Evolutionary conservation across 106 monocot species (phyloP), one percentile per base, ranked within the genome.

Genomic region (Phalaenopsis aphrodite): DNA sequence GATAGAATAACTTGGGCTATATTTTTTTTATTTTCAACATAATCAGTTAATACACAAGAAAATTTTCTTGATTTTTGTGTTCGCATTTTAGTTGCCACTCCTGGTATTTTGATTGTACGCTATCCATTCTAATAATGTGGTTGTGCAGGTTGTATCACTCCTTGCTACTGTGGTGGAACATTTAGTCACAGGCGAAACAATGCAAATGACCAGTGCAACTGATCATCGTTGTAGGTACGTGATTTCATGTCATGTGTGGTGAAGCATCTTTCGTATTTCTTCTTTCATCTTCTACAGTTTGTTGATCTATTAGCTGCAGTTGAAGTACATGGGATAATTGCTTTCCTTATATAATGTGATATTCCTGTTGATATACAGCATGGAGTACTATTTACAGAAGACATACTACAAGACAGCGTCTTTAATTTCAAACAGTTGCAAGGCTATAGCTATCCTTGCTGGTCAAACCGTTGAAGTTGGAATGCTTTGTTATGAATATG

Each of bases 151-250:
- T 73, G 96, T 97, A 61, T 78, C 90, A 65, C 84, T 97, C 80
- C 73, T 97, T 57, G 93, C 96, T 66, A 94, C 91, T 78, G 93
- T 89, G 55, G 90, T 97, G 41, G 94, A 93, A 81, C 91, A 97
- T 85, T 83, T 97, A 48, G 96, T 97, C 42, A 97, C 93, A 41
- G 96, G 96, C 30, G 94, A 97, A 89, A 97, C 91, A 21, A 97
- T 97, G 96, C 96, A 97, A 84, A 97, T 97, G 91, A 83, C 91
- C 38, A 90, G 81, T 72, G 78, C 84, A 55, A 76, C 84, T 73
- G 90, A 87, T 37, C 84, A 97, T 78, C 86, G 88, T 43, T 88
- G 88, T 66, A 97, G 96, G 96, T 94, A 88, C 5, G 73, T 82
- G 2, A 42, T 78, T 84, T 78, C 43, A 3, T 45, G 43, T 6